Evolutionary conservation across 108 stramenopile species (phyloP).

Genomic region (Phaeodactylum tricornutum): DNA sequence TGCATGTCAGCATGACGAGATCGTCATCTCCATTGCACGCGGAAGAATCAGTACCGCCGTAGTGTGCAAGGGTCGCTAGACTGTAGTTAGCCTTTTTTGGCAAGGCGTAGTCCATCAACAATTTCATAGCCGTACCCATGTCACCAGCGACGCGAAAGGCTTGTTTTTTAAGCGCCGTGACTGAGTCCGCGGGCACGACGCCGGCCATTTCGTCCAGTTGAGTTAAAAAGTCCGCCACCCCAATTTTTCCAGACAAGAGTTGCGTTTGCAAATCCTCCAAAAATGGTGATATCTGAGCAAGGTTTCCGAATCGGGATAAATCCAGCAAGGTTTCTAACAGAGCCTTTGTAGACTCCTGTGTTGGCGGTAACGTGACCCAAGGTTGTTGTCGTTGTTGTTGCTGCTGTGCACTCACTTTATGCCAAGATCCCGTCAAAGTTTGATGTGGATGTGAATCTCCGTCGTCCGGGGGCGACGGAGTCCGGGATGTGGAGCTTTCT

Average conservation of each 20-base stretch:
- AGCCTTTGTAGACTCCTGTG: constrained; percentile 14
- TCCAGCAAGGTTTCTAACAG: constrained; percentile 24
- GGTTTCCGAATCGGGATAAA: constrained; percentile 18
- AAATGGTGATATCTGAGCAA: constrained; percentile 16
- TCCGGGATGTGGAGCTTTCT: too few relatives aligned
- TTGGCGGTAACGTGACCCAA: constrained; percentile 9
- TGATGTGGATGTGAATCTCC: neutral
- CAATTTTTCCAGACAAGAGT: constrained; percentile 37
- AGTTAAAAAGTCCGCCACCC: constrained; percentile 55
- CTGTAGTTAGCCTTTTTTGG: constrained; percentile 7
- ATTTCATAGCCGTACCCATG: constrained; percentile 75
- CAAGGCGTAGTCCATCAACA: constrained; percentile 63
- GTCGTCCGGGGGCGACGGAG: constrained; percentile 1
- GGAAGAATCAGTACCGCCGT: too few relatives aligned
- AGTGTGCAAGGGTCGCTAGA: constrained; percentile 3
- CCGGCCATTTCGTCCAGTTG: constrained; percentile 39
- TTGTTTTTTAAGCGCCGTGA: constrained; percentile 65
- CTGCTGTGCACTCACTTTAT: neutral
- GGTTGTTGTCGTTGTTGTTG: neutral
- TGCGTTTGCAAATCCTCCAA: constrained; percentile 32
- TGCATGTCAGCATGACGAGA: constrained; percentile 55
- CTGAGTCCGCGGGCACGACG: constrained; percentile 20
- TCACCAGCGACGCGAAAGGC: constrained; percentile 84
- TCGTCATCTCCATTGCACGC: too few relatives aligned
- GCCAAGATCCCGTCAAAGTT: neutral